Evolutionary conservation across 352 stramenopile species (phyloP), one percentile per base, ranked within the genome.

Genomic region (Globisporangium splendens): DNA sequence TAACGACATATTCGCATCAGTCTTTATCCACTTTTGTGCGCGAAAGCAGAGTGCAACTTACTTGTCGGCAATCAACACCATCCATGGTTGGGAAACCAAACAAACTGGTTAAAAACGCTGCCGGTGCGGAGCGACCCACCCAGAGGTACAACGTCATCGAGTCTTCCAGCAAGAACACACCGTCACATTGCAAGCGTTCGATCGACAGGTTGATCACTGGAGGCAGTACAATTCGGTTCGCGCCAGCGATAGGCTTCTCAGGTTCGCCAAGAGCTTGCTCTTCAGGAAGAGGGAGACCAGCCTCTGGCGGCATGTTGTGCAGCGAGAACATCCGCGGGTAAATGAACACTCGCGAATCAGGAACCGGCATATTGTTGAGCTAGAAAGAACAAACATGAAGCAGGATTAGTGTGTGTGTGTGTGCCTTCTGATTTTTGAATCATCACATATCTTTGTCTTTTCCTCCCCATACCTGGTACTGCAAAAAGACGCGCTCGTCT

Each of bases 151-250:
- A 77, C 54, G 91, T 88, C 28, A 98, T 54, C 35, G 95, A 91
- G 75, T 99, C 98, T 62, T 99, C 96, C 15, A 99, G 80, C 59
- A 99, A 75, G 63, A 98, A 99, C 38, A 99, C 86, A 22, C 97
- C 97, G 62, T 98, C 85, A 51, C 85, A 97, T 33, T 87, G 79
- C 31, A 99, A 72, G 10, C 85, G 80, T 64, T 98, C 95, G 44
- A 98, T 93, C 20, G 95, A 98, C 13, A 99, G 76, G 61, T 98
- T 98, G 38, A 98, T 75, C 12, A 98, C 85, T 2, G 81, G 73
- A 8, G 96, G 95, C 58, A 99, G 70, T 38, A 94, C 66, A 22
- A 98, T 91, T 24, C 71, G 63, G 62, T 88, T 75, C 18, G 70
- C 63, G 31, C 85, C 85, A 8, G 80, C 85, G 17, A 87, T 72